Base-by-base conservation (phyloP, 2,329 filamentous ascomycete genomes). In the Cytospora piceae region DNA sequence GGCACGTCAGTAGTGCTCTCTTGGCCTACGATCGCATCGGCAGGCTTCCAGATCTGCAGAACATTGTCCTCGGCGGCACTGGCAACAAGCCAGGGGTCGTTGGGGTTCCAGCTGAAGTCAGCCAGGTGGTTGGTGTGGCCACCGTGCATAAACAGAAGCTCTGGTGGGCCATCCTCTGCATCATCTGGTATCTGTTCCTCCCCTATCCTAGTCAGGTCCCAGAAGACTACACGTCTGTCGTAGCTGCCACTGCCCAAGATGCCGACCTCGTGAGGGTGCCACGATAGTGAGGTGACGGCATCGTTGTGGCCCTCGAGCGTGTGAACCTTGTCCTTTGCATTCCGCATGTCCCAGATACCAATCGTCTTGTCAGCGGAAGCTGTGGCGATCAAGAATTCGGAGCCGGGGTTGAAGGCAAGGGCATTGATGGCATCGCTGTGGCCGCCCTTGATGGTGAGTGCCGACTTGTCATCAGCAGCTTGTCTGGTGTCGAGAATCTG, bases 121-220 rank as follows among this genome's bases (percentile, higher is more conserved):
- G 92, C 93, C 68, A 99, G 87, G 71, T 96, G 91, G 79, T 97
- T 97, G 14, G 95, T 99, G 81, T 99, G 96, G 37, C 95, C 95
- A 68, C 95, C 95, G 74, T 99, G 95, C 94, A 99, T 98, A 80
- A 99, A 99, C 1, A 99, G 82, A 91, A 99, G 83, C 78, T 99
- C 95, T 60, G 95, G 94, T 1, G 94, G 92, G 0, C 95, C 95
- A 75, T 99, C 95, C 72, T 98, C 94, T 58, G 90, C 90, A 77
- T 99, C 95, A 71, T 99, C 96, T 2, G 93, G 93, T 14, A 92
- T 90, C 78, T 98, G 95, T 79, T 99, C 95, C 74, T 96, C 93
- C 57, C 96, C 95, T 54, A 96, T 90, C 63, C 90, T 88, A 72
- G 92, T 94, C 54, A 98, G 83, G 75, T 99, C 95, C 95, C 95